Evolutionary conservation across 148 eudicot genomes (phyloP).

Genomic region (Vaccinium macrocarpon): DNA sequence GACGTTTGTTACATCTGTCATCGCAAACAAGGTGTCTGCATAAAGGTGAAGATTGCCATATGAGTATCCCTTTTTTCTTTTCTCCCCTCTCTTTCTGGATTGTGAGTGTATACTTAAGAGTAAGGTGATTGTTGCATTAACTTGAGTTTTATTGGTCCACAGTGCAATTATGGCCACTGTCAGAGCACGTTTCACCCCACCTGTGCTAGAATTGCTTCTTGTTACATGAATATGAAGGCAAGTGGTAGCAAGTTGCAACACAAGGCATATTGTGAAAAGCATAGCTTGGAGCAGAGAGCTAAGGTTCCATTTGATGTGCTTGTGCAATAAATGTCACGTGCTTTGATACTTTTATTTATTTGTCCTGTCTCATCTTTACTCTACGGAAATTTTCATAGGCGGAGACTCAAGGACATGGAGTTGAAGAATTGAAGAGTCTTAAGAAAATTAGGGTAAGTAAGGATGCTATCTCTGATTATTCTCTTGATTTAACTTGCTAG

Average conservation of each 20-base stretch:
- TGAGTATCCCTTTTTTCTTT: not conserved
- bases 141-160: conserved; percentile 19
- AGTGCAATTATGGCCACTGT: conserved; percentile 95
- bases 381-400: conserved; percentile 36
- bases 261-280: conserved; percentile 91
- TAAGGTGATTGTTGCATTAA: conserved; percentile 12
- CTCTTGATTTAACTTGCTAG: not conserved
- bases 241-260: conserved; percentile 74
- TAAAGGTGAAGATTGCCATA: conserved; percentile 53
- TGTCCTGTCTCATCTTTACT: conserved; percentile 1
- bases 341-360: not conserved
- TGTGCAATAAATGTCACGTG: not conserved
- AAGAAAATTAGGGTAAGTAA: conserved; percentile 87
- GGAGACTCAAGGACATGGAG: conserved; percentile 71
- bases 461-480: not conserved
- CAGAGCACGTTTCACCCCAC: conserved; percentile 79
- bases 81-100: not conserved
- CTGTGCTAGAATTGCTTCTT: conserved; percentile 90
- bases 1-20: conserved; percentile 70
- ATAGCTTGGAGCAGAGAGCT: conserved; percentile 82
- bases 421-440: conserved; percentile 74
- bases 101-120: not conserved
- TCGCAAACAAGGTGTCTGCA: conserved; percentile 74
- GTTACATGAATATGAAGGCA: conserved; percentile 61
- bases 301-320: conserved; percentile 51